Percentiles rank a stretch among this genome's conserved stretches.
These are phyloP conservation scores for Trichoderma afroharzianum DNA, from an alignment of 2,329 filamentous ascomycete genomes.

Conservation along the genomic window DNA sequence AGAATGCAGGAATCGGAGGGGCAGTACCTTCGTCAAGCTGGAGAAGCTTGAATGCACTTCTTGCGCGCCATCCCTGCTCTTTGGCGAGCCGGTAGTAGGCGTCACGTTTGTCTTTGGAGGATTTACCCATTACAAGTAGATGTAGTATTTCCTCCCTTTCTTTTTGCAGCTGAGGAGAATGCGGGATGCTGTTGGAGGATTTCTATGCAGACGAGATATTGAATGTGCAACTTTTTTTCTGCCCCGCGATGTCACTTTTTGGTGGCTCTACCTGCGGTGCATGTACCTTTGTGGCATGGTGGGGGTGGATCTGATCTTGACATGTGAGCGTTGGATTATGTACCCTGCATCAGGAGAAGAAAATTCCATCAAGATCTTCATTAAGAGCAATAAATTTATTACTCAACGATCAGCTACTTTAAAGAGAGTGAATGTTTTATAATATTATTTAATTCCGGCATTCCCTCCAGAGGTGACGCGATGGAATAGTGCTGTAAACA, in stretches of 20 bases:
- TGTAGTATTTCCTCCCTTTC: neutral
- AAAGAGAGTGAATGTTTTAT: neutral
- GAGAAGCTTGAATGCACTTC: conserved; percentile 94
- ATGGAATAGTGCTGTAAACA: neutral
- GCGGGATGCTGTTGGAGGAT: neutral
- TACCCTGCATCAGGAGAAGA: neutral
- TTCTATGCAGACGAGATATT: neutral
- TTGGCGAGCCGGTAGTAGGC: conserved; percentile 97
- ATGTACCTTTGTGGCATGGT: neutral
- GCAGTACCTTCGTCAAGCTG: conserved; percentile 76
- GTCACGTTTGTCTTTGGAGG: conserved; percentile 97
- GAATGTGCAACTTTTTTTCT: conserved; percentile 9
- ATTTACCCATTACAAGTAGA: conserved; percentile 74
- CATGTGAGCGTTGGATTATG: neutral
- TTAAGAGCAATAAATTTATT: neutral
- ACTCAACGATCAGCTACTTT: neutral
- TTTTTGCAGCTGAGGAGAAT: neutral
- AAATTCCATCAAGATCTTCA: no score
- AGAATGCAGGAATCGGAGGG: no score
- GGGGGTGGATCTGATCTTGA: neutral
- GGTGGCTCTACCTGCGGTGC: conserved; percentile 1
- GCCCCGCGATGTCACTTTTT: conserved; percentile 15
- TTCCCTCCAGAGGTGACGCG: neutral
- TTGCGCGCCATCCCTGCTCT: conserved; percentile 96
- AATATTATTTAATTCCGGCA: neutral